Evolutionary conservation across 306 rosid genomes (phyloP).

Genomic region (Ochetophila trinervis): DNA sequence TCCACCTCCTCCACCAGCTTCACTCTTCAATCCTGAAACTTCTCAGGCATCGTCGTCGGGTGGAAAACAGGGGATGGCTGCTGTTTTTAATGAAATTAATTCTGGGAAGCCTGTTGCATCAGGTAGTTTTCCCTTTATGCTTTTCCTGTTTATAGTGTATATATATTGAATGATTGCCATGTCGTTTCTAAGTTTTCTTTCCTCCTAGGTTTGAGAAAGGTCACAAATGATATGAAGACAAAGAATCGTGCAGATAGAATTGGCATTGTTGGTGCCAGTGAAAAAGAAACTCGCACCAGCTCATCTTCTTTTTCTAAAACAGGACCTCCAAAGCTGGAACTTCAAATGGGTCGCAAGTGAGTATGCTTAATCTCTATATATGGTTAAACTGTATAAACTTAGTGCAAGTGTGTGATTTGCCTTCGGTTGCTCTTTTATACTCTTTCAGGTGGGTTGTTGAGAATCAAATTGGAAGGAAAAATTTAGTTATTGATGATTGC

Average conservation of each 20-base stretch:
- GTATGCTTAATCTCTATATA: conserved; percentile 26
- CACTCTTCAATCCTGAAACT: conserved; percentile 75
- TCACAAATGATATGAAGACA: conserved; percentile 85
- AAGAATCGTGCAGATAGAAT: conserved; percentile 84
- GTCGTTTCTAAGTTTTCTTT: conserved; percentile 11
- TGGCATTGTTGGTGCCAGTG: conserved; percentile 58
- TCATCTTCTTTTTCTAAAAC: conserved; percentile 54
- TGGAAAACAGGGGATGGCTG: conserved; percentile 85
- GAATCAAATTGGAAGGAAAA: conserved; percentile 86
- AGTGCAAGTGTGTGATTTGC: conserved; percentile 16
- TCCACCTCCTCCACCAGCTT: conserved; percentile 85
- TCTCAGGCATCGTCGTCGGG: conserved; percentile 83
- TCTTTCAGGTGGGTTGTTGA: conserved; percentile 90
- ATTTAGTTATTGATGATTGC: conserved; percentile 80
- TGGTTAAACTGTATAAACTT: conserved; percentile 11
- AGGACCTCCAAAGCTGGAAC: conserved; percentile 92
- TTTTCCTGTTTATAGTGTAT: conserved; percentile 8
- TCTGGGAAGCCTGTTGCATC: conserved; percentile 64
- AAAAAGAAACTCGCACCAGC: conserved; percentile 51
- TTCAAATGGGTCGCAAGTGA: conserved; percentile 99
- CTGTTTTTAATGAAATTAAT: conserved; percentile 79
- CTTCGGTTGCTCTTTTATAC: conserved; percentile 12
- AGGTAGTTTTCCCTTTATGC: conserved; percentile 42
- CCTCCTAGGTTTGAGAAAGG: conserved; percentile 77
- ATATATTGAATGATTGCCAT: conserved; percentile 18